Evolutionary conservation across 1,284 basidiomycete species (phyloP).

Genomic region (Cryptococcus sp.): DNA sequence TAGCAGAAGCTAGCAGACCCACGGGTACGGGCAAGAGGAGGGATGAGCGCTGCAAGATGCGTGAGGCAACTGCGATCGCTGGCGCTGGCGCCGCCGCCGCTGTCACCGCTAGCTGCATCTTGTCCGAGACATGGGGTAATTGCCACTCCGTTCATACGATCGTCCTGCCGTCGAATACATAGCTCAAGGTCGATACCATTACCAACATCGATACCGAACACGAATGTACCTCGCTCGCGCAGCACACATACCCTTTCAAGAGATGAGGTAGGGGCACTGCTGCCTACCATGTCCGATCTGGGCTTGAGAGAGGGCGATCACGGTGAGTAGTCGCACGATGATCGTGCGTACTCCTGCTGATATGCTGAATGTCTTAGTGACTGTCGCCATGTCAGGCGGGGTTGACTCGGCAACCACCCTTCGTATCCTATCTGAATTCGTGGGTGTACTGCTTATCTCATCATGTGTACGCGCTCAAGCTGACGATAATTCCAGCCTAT

Average conservation of each 20-base stretch:
- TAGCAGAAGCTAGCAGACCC: too few relatives aligned
- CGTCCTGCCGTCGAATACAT: too few relatives aligned
- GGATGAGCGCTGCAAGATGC: too few relatives aligned
- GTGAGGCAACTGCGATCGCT: neutral
- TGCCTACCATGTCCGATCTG: conserved; percentile 31
- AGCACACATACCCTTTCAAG: neutral
- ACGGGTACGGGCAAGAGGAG: too few relatives aligned
- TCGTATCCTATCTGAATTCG: conserved; percentile 68
- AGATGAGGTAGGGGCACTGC: conserved; percentile 2
- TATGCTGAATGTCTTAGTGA: conserved; percentile 65
- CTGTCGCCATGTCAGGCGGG: conserved; percentile 92
- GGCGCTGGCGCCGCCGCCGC: too few relatives aligned
- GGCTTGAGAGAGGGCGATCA: conserved; percentile 59
- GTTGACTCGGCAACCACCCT: conserved; percentile 91
- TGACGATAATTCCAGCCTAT: conserved; percentile 60
- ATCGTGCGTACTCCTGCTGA: too few relatives aligned
- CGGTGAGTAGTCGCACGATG: conserved; percentile 50
- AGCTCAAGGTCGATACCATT: neutral
- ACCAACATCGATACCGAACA: neutral
- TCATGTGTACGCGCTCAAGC: neutral
- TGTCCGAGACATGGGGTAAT: neutral
- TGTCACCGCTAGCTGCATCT: neutral
- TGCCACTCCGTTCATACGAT: too few relatives aligned
- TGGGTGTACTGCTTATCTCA: conserved; percentile 41
- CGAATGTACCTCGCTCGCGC: neutral